phyloP scores from a whole-genome alignment of 192 early-diverging fungal species.

The Chytriomyces sp. region DNA sequence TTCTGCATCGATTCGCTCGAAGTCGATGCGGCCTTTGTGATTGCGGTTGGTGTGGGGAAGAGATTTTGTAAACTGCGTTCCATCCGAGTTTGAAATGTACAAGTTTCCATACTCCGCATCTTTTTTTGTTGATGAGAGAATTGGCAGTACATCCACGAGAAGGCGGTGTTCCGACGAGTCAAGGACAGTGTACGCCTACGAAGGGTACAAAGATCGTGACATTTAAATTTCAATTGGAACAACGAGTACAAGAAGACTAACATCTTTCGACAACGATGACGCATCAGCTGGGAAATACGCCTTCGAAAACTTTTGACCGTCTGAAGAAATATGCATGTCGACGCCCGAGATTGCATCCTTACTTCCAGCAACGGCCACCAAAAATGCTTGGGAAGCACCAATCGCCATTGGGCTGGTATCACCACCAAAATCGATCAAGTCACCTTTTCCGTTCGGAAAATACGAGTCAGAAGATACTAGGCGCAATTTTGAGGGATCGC shows the following conservation, averaged over 20 bases:
- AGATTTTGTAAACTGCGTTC: conserved; percentile 80
- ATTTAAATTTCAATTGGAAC: background rate
- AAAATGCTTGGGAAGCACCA: conserved; percentile 69
- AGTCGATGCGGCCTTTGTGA: conserved; percentile 77
- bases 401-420: conserved; percentile 65
- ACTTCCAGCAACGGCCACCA: conserved; percentile 60
- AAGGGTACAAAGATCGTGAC: conserved; percentile 32
- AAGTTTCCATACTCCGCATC: conserved; percentile 68
- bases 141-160: conserved; percentile 73
- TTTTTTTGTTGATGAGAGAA: conserved; percentile 32
- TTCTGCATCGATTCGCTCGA: conserved; percentile 83
- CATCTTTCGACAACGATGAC: conserved; percentile 25
- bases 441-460: conserved; percentile 58
- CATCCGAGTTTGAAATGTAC: conserved; percentile 86
- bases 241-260: background rate
- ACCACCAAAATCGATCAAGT: conserved; percentile 31
- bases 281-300: conserved; percentile 56
- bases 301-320: conserved; percentile 69
- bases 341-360: conserved; percentile 58
- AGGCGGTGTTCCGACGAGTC: conserved; percentile 79
- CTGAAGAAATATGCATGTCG: conserved; percentile 68
- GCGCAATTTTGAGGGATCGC: conserved; percentile 37
- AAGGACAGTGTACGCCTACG: conserved; percentile 78
- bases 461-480: conserved; percentile 78
- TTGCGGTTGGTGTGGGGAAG: conserved; percentile 85